These are phyloP conservation scores for Microcyclosporella mali DNA, from an alignment of 2,329 filamentous ascomycete genomes.

Conservation along the genomic window DNA sequence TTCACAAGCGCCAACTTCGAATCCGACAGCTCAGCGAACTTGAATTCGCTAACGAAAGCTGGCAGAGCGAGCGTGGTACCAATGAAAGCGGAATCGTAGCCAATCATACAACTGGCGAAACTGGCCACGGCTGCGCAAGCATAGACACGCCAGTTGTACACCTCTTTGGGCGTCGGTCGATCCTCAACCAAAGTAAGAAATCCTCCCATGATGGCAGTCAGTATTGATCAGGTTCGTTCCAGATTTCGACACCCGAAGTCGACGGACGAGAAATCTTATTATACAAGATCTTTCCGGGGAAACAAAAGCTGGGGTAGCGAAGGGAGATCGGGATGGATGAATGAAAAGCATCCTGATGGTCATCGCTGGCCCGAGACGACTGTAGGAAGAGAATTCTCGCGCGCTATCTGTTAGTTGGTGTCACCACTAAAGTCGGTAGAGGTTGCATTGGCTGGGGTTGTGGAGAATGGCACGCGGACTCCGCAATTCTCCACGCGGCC, in stretches of 20 bases:
- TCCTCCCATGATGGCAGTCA: slow-evolving; percentile 27
- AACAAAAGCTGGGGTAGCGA: neutral
- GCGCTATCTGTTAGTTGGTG: slow-evolving; percentile 1
- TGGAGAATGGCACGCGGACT: slow-evolving; percentile 1
- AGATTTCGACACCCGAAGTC: neutral
- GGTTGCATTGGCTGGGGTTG: slow-evolving; percentile 1
- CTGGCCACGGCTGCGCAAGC: slow-evolving; percentile 50
- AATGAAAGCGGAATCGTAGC: slow-evolving; percentile 55
- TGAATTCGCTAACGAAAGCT: slow-evolving; percentile 65
- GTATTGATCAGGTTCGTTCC: neutral
- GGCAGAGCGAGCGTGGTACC: slow-evolving; percentile 66
- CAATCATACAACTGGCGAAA: slow-evolving; percentile 50
- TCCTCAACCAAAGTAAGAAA: slow-evolving; percentile 34
- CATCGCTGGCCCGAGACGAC: neutral
- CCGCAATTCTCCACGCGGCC: slow-evolving; percentile 1
- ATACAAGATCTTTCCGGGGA: slow-evolving; percentile 4
- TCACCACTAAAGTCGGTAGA: neutral
- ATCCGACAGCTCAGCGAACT: slow-evolving; percentile 48
- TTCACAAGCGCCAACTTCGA: slow-evolving; percentile 54
- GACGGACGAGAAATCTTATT: slow-evolving; percentile 1
- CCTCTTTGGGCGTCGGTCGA: slow-evolving; percentile 49
- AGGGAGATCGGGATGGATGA: slow-evolving; percentile 8
- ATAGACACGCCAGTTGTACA: slow-evolving; percentile 57
- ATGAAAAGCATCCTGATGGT: slow-evolving; percentile 6
- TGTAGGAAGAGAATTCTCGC: slow-evolving; percentile 17